Base-by-base conservation (phyloP, 148 eudicot genomes). In the Rhododendron mucronatum region DNA sequence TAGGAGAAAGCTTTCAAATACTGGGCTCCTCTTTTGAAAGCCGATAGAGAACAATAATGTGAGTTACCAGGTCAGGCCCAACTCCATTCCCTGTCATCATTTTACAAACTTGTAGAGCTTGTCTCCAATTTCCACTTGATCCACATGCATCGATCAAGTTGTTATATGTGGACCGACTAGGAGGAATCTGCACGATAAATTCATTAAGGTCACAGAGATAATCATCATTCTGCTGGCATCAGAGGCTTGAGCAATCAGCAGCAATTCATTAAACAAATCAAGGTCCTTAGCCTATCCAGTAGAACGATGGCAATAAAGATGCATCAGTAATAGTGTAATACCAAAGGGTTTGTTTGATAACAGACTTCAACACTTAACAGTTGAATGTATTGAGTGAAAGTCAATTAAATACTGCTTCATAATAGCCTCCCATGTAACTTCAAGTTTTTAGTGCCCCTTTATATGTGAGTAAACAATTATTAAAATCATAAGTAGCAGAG, bases 131-230 rank as follows among this genome's bases (percentile, higher is more conserved):
- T 90, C 99, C 99, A 88, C 96, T 95, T 57, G 96, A 95, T 85
- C 99, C 99, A 89, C 99, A 96, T 50, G 99, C 97, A 91, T 95
- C 91, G 85, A 96, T 95, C 91, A 96, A 89, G 90, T 95, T 93
- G 92, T 96, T 96, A 90, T 94, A 96, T 48, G 98, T 95, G 44
- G 93, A 89, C 39, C 97, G 91, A 86, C 94, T 96, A 63, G 99
- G 99, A 88, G 99, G 95, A 84, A 96, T 92, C 98, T 95, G 95
- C 87, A 91, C 47, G 35, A 23, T 30, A 80, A 69, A 71, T 80
- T 10, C 11, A 65, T 51, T 15, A 41, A 30, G 67, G 67, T 51
- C 86, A 82, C 20, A 85, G n/a, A 77, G 2, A n/a, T 41, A 73
- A 47, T 23, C 16, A 33, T 5, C n/a, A 84, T 18, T 50, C n/a